Percentiles rank a stretch among this genome's conserved stretches.
phyloP scores from a whole-genome alignment of 2,329 filamentous ascomycete species.

The Penicillium griseofulvum region DNA sequence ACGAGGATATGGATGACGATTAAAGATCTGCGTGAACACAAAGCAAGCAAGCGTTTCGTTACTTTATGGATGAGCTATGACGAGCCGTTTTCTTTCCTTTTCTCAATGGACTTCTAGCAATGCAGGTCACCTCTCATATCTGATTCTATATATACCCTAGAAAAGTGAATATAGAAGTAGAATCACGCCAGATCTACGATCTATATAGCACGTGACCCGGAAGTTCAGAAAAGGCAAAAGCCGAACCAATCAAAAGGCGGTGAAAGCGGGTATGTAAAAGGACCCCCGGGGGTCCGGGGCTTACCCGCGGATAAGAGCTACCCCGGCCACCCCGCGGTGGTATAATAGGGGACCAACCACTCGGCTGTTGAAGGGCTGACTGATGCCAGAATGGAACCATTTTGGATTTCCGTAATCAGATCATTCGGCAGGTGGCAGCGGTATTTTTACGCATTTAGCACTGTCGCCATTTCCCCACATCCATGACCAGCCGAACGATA shows the following conservation, averaged over 20 bases:
- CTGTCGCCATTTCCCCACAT: constrained; percentile 34
- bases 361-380: constrained; percentile 8
- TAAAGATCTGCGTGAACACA: neutral
- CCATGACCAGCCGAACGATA: constrained; percentile 21
- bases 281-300: neutral
- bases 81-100: no score
- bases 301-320: constrained; percentile 11
- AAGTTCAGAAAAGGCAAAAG: neutral
- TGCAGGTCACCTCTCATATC: neutral
- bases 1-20: no score
- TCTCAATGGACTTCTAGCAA: no score
- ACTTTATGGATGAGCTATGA: neutral
- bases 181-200: no score
- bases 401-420: neutral
- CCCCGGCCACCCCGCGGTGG: constrained; percentile 4
- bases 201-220: neutral
- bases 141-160: no score
- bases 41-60: neutral
- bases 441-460: constrained; percentile 3
- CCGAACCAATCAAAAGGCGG: constrained; percentile 2
- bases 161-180: no score
- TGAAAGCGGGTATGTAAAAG: neutral
- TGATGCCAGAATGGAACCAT: constrained; percentile 2
- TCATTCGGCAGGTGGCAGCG: constrained; percentile 9
- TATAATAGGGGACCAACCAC: constrained; percentile 3